A percentile compares a stretch with the other conserved stretches of the same genome.
Conservation (phyloP, 805 yeast genomes). For the Candida alai region DNA sequence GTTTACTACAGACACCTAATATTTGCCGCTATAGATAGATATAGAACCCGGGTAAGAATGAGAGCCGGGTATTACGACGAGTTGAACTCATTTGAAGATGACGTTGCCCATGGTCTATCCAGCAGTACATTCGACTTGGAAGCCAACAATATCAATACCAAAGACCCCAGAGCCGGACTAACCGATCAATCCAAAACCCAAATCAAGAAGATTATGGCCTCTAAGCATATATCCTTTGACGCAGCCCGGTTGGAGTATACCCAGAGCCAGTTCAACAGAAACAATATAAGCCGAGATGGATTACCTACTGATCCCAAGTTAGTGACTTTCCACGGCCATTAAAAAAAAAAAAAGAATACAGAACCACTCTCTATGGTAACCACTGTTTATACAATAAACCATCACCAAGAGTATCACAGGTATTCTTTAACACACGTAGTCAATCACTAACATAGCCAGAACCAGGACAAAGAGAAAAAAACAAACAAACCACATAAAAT, state of each 20-base stretch:
- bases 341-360: no score
- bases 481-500: no score
- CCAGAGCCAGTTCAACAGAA: slow-evolving; percentile 39
- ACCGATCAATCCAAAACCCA: slow-evolving; percentile 49
- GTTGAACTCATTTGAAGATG: slow-evolving; percentile 31
- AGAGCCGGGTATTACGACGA: slow-evolving; percentile 20
- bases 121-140: slow-evolving; percentile 56
- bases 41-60: slow-evolving; percentile 22
- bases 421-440: no score
- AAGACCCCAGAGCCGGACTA: slow-evolving; percentile 65
- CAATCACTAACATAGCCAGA: no score
- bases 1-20: slow-evolving; percentile 28
- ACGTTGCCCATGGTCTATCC: slow-evolving; percentile 40
- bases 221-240: slow-evolving; percentile 53
- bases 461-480: no score
- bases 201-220: slow-evolving; percentile 53
- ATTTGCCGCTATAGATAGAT: slow-evolving; percentile 25
- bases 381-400: no score
- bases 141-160: slow-evolving; percentile 32
- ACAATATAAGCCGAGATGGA: slow-evolving; percentile 63
- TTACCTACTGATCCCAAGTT: slow-evolving; percentile 65
- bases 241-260: slow-evolving; percentile 61
- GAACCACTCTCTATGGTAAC: no score
- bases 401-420: no score
- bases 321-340: slow-evolving; percentile 36